Evolutionary conservation across 108 stramenopile genomes (phyloP).

Genomic region (Stephanodiscus triporus): DNA sequence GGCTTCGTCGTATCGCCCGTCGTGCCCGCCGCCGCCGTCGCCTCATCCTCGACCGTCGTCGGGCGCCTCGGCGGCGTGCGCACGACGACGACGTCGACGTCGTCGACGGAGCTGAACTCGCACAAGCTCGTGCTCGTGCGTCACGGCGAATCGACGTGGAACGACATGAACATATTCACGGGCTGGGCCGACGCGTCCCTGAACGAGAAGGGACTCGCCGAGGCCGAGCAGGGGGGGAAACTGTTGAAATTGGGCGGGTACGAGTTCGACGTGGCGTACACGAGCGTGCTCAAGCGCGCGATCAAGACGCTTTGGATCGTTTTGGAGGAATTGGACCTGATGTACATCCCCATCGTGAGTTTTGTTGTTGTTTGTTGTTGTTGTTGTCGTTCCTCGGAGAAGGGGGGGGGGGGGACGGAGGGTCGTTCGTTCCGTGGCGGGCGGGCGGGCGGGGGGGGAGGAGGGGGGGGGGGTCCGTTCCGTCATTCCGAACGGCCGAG

Average conservation of each 20-base stretch:
- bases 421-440: too few relatives aligned
- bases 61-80: neutral
- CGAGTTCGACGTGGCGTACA: constrained; percentile 92
- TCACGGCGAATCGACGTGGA: constrained; percentile 99
- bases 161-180: constrained; percentile 83
- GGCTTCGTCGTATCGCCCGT: constrained; percentile 33
- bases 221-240: constrained; percentile 87
- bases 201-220: constrained; percentile 80
- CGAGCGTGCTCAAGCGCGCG: constrained; percentile 95
- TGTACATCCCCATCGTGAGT: constrained; percentile 92
- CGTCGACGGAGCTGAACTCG: constrained; percentile 20
- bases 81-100: neutral
- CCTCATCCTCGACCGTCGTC: neutral
- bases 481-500: too few relatives aligned
- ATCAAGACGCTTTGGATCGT: constrained; percentile 89
- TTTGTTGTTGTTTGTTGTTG: constrained; percentile 8
- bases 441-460: too few relatives aligned
- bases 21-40: neutral
- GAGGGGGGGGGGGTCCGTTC: too few relatives aligned
- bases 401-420: too few relatives aligned
- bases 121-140: constrained; percentile 65
- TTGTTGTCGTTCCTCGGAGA: too few relatives aligned
- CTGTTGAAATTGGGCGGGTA: constrained; percentile 75
- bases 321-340: constrained; percentile 87
- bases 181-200: constrained; percentile 96